Evolutionary conservation across 2,329 filamentous ascomycete species (phyloP).

Genomic region (Ophiocordyceps australis): DNA sequence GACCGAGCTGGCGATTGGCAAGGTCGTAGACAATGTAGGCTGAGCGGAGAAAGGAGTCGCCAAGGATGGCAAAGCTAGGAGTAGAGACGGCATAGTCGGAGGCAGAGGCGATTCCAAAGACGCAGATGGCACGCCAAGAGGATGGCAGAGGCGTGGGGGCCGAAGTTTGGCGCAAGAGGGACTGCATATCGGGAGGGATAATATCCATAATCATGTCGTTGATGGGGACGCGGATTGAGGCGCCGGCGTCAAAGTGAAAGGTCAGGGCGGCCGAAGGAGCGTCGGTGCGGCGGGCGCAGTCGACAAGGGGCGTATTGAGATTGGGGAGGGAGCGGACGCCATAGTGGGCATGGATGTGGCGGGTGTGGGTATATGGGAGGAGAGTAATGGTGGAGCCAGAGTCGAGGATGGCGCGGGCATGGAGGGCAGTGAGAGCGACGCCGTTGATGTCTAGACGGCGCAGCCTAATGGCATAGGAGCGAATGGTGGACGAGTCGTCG

Average conservation of each 20-base stretch:
- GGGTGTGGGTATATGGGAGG: constrained; percentile 40
- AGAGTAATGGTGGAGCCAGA: constrained; percentile 56
- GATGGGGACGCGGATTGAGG: constrained; percentile 29
- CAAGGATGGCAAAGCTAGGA: constrained; percentile 25
- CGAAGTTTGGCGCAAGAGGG: constrained; percentile 19
- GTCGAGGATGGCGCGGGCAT: constrained; percentile 47
- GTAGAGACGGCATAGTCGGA: constrained; percentile 12
- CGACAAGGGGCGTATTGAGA: constrained; percentile 28
- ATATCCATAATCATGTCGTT: constrained; percentile 31
- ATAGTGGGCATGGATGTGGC: constrained; percentile 29
- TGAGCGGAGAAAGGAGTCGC: constrained; percentile 37
- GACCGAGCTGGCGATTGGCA: constrained; percentile 26
- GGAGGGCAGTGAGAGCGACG: constrained; percentile 15
- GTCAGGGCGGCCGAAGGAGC: constrained; percentile 24
- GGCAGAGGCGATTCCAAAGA: constrained; percentile 33
- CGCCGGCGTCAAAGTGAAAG: constrained; percentile 32
- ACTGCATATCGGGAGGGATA: constrained; percentile 21
- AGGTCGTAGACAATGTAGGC: constrained; percentile 40
- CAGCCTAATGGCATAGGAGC: constrained; percentile 15
- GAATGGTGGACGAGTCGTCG: constrained; percentile 19
- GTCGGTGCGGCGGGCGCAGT: constrained; percentile 27
- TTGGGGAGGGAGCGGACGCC: constrained; percentile 24
- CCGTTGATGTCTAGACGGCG: constrained; percentile 19
- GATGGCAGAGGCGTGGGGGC: constrained; percentile 12
- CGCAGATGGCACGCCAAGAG: constrained; percentile 25